phyloP scores from a whole-genome alignment of 2,329 filamentous ascomycete genomes.

The Trichoderma sp. region DNA sequence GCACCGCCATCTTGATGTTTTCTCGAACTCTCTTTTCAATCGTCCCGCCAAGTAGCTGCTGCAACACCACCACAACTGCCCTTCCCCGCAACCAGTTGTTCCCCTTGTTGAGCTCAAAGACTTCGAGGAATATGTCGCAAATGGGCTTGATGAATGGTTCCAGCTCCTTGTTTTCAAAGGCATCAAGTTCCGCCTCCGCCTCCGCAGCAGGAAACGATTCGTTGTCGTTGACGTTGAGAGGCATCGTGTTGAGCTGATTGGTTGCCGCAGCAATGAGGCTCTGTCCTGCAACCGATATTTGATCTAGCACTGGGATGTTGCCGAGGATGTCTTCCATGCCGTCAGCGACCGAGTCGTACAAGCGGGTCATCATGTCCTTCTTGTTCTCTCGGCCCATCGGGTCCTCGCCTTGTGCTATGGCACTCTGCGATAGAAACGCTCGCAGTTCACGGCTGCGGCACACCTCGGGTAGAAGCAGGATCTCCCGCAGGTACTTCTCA shows the following conservation, averaged over 20 bases:
- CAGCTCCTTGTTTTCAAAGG: constrained; percentile 83
- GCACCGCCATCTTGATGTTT: constrained; percentile 66
- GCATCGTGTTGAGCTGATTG: constrained; percentile 57
- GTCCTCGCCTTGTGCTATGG: constrained; percentile 62
- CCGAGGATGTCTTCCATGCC: constrained; percentile 98
- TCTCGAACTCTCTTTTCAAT: constrained; percentile 95
- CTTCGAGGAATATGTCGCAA: constrained; percentile 93
- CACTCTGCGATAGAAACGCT: constrained; percentile 87
- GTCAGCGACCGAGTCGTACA: constrained; percentile 96
- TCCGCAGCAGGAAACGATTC: constrained; percentile 60
- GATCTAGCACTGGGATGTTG: constrained; percentile 92
- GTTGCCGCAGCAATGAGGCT: constrained; percentile 79
- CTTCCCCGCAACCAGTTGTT: constrained; percentile 97
- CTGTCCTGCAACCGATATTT: constrained; percentile 87
- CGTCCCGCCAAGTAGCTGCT: constrained; percentile 91
- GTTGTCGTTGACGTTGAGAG: constrained; percentile 51
- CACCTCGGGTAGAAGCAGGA: constrained; percentile 84
- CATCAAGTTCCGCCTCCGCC: constrained; percentile 89
- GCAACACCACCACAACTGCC: constrained; percentile 91
- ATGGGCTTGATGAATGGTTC: constrained; percentile 98
- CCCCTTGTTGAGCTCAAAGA: constrained; percentile 89
- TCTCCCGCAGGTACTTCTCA: constrained; percentile 77
- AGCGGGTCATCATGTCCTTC: constrained; percentile 84
- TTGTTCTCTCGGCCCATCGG: constrained; percentile 60
- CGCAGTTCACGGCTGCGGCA: constrained; percentile 90